These are phyloP conservation scores for Lyophyllum atratum DNA, from an alignment of 768 basidiomycete species.

Conservation along the genomic window DNA sequence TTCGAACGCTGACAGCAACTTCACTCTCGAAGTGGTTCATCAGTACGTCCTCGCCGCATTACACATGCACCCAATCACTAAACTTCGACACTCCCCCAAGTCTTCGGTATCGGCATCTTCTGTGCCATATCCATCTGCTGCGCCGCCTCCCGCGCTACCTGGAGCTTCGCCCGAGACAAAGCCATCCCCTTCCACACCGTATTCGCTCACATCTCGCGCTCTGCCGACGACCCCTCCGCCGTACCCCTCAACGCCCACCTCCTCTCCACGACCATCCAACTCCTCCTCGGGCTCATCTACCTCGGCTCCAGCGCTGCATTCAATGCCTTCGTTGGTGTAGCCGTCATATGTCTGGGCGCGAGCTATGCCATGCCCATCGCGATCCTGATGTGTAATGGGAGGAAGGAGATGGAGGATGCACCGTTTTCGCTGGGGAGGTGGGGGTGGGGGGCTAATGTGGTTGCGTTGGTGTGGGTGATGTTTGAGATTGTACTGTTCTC, in stretches of 20 bases:
- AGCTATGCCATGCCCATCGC: constrained; percentile 65
- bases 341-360: constrained; percentile 66
- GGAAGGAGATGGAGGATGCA: constrained; percentile 47
- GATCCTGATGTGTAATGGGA: constrained; percentile 46
- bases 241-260: constrained; percentile 31
- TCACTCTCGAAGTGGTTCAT: constrained; percentile 41
- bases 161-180: constrained; percentile 71
- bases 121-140: constrained; percentile 68
- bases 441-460: constrained; percentile 47
- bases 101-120: constrained; percentile 59
- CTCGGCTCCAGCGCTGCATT: constrained; percentile 16
- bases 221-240: constrained; percentile 32
- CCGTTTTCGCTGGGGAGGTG: constrained; percentile 49
- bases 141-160: constrained; percentile 68
- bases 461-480: constrained; percentile 58
- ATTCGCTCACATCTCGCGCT: constrained; percentile 46
- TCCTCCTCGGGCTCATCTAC: constrained; percentile 3
- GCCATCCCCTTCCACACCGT: constrained; percentile 56
- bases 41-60: constrained; percentile 24
- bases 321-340: constrained; percentile 61
- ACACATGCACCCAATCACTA: background rate
- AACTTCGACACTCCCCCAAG: constrained; percentile 26
- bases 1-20: background rate
- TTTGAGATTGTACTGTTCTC: constrained; percentile 69
- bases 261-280: constrained; percentile 57